phyloP scores from a whole-genome alignment of 2,329 filamentous ascomycete genomes.

The Epichloe glyceriae region DNA sequence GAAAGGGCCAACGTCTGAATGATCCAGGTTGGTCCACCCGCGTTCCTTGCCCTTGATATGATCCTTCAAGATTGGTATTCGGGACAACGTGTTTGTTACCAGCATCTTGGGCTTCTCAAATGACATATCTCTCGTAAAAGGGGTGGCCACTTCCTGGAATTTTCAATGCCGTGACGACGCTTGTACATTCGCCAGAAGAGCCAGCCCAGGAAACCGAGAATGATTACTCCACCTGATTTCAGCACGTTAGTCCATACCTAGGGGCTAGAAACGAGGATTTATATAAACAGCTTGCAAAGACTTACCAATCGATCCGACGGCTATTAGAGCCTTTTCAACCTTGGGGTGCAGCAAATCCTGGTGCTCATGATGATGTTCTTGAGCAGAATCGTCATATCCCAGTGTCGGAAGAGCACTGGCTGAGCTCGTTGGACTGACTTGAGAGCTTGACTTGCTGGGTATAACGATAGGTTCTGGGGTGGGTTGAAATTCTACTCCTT shows the following conservation, averaged over 20 bases:
- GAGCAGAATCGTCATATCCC: not conserved
- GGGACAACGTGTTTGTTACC: conserved; percentile 10
- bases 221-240: conserved; percentile 28
- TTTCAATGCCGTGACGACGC: conserved; percentile 14
- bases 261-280: not conserved
- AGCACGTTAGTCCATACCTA: not conserved
- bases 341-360: conserved; percentile 2
- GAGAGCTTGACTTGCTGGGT: not conserved
- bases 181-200: conserved; percentile 26
- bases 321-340: conserved; percentile 11
- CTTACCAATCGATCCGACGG: conserved; percentile 11
- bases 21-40: conserved; percentile 22
- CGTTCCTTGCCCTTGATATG: conserved; percentile 15
- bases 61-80: conserved; percentile 24
- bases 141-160: conserved; percentile 20
- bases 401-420: not conserved
- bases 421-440: not conserved
- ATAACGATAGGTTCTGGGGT: not conserved
- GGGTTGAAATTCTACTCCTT: not conserved
- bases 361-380: not conserved
- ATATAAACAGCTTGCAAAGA: not conserved
- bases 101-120: conserved; percentile 4
- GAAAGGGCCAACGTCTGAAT: conserved; percentile 12
- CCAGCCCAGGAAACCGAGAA: conserved; percentile 32
- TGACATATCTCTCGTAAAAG: not conserved